Base-by-base conservation (phyloP, 257 asterid species). In the Orobanche coerulescens region DNA sequence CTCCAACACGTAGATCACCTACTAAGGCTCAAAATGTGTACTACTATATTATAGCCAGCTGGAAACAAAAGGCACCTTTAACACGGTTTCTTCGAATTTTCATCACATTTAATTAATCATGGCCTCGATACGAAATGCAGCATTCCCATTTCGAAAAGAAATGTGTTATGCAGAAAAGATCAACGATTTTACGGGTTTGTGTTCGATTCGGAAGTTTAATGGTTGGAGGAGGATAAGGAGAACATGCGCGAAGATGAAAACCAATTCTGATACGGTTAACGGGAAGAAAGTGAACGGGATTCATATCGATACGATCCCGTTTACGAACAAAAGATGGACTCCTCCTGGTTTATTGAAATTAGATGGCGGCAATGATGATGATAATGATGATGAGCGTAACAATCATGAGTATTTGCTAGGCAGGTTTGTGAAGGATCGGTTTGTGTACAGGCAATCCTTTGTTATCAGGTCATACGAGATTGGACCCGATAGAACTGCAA, bases 401-500 rank as follows among this genome's bases (percentile, higher is more conserved):
- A 54, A 58, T 64, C 66, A 71, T 48, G 73, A 75, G 14, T 75
- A 73, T 62, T 72, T 81, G 53, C 58, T 81, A 1, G 86, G 88
- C 20, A 75, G 76, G 40, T 84, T 85, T 57, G 75, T 73, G 55
- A 82, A 80, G 63, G 71, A 72, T 39, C 43, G 80, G 66, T 80
- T 76, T 50, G 84, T 85, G 19, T 85, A 69, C 51, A 72, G 94
- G 13, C 94, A 85, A 47, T 70, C 85, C 0, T 85, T 85, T 70
- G 81, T 80, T 33, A 71, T 85, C 3, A 78, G 94, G 75, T 85
- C 94, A n/a, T 85, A 85, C 56, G 94, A 85, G 69, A 85, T 82
- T 67, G 94, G 94, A 53, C 87, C 94, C 10, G 94, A 85, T 54
- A 85, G 75, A 64, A 82, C 90, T 50, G 87, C 94, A 23, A 80